Conservation (phyloP, 73 alveolate species). For the Effrenium voratum region DNA sequence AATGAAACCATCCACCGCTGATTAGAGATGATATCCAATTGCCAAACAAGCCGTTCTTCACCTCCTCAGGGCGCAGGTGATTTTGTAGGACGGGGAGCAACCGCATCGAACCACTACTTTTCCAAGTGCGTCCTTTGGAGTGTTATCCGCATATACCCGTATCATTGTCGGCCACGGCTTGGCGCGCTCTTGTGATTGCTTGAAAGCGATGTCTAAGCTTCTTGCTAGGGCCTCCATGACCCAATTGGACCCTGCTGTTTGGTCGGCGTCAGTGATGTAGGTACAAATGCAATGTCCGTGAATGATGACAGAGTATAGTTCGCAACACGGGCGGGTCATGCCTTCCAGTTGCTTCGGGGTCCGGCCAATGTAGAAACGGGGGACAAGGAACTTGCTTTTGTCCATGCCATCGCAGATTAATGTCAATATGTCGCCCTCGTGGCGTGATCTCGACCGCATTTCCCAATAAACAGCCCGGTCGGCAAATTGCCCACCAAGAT, state of each 20-base stretch:
- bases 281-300: neutral
- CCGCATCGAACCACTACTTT: neutral
- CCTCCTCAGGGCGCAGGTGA: neutral
- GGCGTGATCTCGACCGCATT: neutral
- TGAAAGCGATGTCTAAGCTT: neutral
- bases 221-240: neutral
- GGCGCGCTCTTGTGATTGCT: neutral
- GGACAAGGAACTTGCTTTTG: neutral
- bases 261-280: conserved; percentile 24
- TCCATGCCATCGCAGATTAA: neutral
- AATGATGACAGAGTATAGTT: neutral
- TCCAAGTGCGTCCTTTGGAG: conserved; percentile 27
- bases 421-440: neutral
- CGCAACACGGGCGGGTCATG: neutral
- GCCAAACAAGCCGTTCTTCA: neutral
- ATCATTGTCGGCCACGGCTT: conserved; percentile 26
- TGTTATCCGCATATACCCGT: neutral
- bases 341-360: conserved; percentile 11
- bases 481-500: conserved; percentile 1
- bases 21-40: neutral
- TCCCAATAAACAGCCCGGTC: neutral
- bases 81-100: too few species aligned
- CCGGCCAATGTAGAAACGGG: neutral
- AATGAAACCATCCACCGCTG: neutral
- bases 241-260: conserved; percentile 9